Evolutionary conservation across 495 filamentous ascomycete genomes (phyloP).

Genomic region (Oidiodendron maius): DNA sequence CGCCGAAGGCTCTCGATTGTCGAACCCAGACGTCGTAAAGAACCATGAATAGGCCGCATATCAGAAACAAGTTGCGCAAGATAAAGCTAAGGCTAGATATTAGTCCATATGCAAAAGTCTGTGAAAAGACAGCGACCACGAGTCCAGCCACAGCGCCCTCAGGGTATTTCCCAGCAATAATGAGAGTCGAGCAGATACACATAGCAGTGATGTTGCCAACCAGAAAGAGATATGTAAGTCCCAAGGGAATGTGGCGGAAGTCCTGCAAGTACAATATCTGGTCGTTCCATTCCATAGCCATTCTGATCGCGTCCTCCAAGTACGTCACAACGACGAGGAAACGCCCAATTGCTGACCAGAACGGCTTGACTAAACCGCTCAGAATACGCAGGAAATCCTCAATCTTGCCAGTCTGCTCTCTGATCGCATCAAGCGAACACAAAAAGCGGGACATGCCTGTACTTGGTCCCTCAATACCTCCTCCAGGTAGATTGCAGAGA

Average conservation of each 20-base stretch:
- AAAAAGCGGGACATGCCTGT: slow-evolving; percentile 62
- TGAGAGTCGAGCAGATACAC: slow-evolving; percentile 71
- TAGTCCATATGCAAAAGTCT: slow-evolving; percentile 93
- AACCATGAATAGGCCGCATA: slow-evolving; percentile 96
- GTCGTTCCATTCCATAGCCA: slow-evolving; percentile 96
- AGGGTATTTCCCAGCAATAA: slow-evolving; percentile 86
- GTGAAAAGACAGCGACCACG: slow-evolving; percentile 85
- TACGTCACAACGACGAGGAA: slow-evolving; percentile 99
- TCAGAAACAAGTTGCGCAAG: slow-evolving; percentile 94
- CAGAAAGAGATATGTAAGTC: slow-evolving; percentile 91
- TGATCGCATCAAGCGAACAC: slow-evolving; percentile 84
- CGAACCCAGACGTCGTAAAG: slow-evolving; percentile 96
- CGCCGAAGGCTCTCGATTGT: slow-evolving; percentile 94
- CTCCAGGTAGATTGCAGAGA: too few relatives aligned
- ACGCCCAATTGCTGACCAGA: slow-evolving; percentile 86
- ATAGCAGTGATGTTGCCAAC: slow-evolving; percentile 87
- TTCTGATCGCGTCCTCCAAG: slow-evolving; percentile 91
- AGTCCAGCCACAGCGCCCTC: slow-evolving; percentile 89
- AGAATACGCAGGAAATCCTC: slow-evolving; percentile 89
- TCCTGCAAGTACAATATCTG: slow-evolving; percentile 90
- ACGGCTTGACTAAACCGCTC: slow-evolving; percentile 96
- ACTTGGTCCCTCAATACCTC: slow-evolving; percentile 60
- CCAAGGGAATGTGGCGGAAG: slow-evolving; percentile 84
- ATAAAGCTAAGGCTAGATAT: slow-evolving; percentile 99
- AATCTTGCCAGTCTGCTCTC: slow-evolving; percentile 95